These are phyloP conservation scores for Aspergillus panamensis DNA, from an alignment of 495 filamentous ascomycete species.

Conservation along the genomic window DNA sequence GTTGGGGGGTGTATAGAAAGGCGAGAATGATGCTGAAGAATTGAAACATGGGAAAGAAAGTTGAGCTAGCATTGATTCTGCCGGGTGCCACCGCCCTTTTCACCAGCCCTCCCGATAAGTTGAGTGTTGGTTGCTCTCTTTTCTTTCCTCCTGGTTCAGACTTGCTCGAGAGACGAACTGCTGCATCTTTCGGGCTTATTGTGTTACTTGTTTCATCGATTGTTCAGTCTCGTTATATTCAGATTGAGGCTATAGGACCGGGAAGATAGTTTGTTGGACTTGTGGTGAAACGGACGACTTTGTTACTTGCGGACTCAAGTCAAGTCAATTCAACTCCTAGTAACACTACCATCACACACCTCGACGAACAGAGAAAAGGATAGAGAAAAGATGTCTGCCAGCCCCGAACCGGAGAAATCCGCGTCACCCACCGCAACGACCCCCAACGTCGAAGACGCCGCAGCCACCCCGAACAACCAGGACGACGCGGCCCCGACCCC, in stretches of 20 bases:
- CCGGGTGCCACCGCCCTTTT: slow-evolving; percentile 7
- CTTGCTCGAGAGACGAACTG: no score
- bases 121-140: slow-evolving; percentile 3
- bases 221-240: no score
- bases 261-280: no score
- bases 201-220: no score
- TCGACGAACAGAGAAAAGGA: background rate
- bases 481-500: slow-evolving; percentile 14
- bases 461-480: slow-evolving; percentile 21
- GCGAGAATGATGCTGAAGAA: background rate
- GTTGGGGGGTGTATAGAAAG: background rate
- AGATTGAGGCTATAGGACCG: no score
- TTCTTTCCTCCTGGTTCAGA: background rate
- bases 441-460: slow-evolving; percentile 26
- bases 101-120: background rate
- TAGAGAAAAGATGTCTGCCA: slow-evolving; percentile 37
- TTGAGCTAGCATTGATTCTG: slow-evolving; percentile 5
- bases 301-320: background rate
- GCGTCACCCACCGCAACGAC: slow-evolving; percentile 26
- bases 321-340: background rate
- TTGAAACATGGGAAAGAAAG: no score
- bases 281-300: no score
- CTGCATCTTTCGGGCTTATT: no score
- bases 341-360: slow-evolving; percentile 1
- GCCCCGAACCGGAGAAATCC: slow-evolving; percentile 31